Conservation (phyloP, 805 yeast species). For the Vanderwaltozyma verrucispora region DNA sequence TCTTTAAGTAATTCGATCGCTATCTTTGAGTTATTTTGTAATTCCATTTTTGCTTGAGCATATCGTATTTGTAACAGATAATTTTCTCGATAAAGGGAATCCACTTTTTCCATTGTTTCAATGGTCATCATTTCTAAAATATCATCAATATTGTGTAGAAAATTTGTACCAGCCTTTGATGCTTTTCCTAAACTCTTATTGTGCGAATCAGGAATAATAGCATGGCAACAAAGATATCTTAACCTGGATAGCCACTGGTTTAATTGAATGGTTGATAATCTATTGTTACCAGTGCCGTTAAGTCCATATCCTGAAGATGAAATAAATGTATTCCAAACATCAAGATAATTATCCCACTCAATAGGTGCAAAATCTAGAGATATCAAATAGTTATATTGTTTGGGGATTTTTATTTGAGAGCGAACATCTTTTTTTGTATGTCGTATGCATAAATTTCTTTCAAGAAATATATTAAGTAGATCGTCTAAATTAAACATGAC, state of each 20-base stretch:
- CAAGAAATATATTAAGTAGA: slow-evolving; percentile 42
- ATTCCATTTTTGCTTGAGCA: slow-evolving; percentile 61
- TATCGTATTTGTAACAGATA: slow-evolving; percentile 39
- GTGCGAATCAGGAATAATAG: slow-evolving; percentile 31
- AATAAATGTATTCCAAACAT: slow-evolving; percentile 50
- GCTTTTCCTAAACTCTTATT: slow-evolving; percentile 4
- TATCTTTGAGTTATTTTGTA: slow-evolving; percentile 36
- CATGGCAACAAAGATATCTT: slow-evolving; percentile 78
- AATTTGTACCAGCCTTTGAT: slow-evolving; percentile 2
- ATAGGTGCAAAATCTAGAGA: slow-evolving; percentile 69
- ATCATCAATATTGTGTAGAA: slow-evolving; percentile 39
- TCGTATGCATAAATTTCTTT: slow-evolving; percentile 43
- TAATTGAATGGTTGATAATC: slow-evolving; percentile 45
- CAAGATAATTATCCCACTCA: slow-evolving; percentile 76
- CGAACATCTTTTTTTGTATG: slow-evolving; percentile 82
- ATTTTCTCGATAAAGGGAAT: slow-evolving; percentile 39
- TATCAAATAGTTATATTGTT: slow-evolving; percentile 60
- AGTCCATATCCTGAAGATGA: slow-evolving; percentile 41
- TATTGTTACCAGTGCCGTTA: slow-evolving; percentile 40
- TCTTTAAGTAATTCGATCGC: slow-evolving; percentile 41
- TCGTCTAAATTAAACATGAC: slow-evolving; percentile 28
- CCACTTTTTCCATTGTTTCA: slow-evolving; percentile 40
- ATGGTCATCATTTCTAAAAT: slow-evolving; percentile 58
- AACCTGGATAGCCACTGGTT: slow-evolving; percentile 58
- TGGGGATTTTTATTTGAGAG: slow-evolving; percentile 66